These are phyloP conservation scores for Tolypocladium endophyticum DNA, from an alignment of 2,329 filamentous ascomycete species.

Conservation along the genomic window DNA sequence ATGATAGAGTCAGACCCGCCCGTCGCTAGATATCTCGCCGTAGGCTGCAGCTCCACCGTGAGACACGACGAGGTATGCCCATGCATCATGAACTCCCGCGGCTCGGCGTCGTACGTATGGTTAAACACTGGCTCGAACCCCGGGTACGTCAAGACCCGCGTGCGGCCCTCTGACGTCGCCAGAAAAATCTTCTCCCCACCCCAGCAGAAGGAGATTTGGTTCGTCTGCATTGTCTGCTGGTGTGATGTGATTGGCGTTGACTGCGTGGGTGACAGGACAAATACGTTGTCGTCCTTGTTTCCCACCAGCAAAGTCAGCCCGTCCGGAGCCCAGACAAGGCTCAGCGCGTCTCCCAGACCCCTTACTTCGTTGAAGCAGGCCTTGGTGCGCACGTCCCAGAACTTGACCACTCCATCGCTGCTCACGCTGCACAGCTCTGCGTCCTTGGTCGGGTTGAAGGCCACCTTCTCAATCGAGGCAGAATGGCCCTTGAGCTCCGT, in stretches of 20 bases:
- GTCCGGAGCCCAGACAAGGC: conserved; percentile 63
- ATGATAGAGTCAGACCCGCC: conserved; percentile 69
- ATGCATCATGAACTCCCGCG: conserved; percentile 49
- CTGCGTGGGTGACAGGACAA: conserved; percentile 50
- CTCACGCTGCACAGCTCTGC: conserved; percentile 67
- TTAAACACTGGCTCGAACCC: conserved; percentile 45
- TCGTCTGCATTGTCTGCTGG: conserved; percentile 54
- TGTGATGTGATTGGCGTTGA: conserved; percentile 45
- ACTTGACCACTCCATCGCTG: conserved; percentile 61
- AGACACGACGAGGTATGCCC: conserved; percentile 67
- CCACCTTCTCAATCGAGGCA: conserved; percentile 60
- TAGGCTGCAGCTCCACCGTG: conserved; percentile 58
- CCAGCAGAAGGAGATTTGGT: conserved; percentile 67
- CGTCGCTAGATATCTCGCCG: conserved; percentile 60
- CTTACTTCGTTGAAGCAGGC: conserved; percentile 60
- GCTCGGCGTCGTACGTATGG: conserved; percentile 32
- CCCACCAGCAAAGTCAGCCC: conserved; percentile 62
- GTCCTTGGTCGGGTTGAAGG: conserved; percentile 68
- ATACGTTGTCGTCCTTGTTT: conserved; percentile 56
- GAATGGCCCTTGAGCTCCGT: conserved; percentile 63
- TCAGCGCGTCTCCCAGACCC: conserved; percentile 56
- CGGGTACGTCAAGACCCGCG: conserved; percentile 61
- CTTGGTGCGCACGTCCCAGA: conserved; percentile 73
- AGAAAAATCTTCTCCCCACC: conserved; percentile 59
- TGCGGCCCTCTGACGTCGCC: conserved; percentile 60